Evolutionary conservation across 768 basidiomycete genomes (phyloP).

Genomic region (Boletus subparvulus): DNA sequence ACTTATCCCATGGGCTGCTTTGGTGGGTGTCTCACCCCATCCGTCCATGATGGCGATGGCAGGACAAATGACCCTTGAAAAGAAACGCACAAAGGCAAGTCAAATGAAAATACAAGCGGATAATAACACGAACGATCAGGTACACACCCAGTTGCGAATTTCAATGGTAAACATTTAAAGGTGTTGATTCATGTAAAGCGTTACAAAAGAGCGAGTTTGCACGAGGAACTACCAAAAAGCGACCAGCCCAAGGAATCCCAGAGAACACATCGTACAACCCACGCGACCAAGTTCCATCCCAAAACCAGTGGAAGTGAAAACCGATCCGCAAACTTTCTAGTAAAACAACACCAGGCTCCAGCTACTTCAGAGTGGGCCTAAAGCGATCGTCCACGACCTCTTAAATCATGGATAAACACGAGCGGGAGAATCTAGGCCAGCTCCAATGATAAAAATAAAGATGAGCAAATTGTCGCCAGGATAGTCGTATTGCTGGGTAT

Average conservation of each 20-base stretch:
- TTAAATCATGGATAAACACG: slow-evolving; percentile 18
- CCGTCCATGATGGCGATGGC: too few species aligned
- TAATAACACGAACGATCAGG: background rate
- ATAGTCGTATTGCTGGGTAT: slow-evolving; percentile 30
- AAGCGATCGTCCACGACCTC: background rate
- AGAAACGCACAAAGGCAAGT: background rate
- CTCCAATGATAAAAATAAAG: slow-evolving; percentile 1
- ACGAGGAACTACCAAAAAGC: slow-evolving; percentile 1
- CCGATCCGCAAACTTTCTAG: background rate
- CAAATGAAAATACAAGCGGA: background rate
- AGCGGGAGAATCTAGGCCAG: slow-evolving; percentile 9
- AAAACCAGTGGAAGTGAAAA: slow-evolving; percentile 17
- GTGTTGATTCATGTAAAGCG: slow-evolving; percentile 1
- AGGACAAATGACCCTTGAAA: background rate
- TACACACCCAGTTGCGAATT: background rate
- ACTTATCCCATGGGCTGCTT: background rate
- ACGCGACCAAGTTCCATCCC: slow-evolving; percentile 3
- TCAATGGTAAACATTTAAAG: background rate
- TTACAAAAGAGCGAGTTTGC: slow-evolving; percentile 17
- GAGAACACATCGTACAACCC: slow-evolving; percentile 2
- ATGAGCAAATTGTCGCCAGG: slow-evolving; percentile 25
- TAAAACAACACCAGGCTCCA: slow-evolving; percentile 9
- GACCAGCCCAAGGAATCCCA: slow-evolving; percentile 16
- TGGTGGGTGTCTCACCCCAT: too few species aligned
- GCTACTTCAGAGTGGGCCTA: slow-evolving; percentile 12